These are phyloP conservation scores for Chlamydomonas applanata DNA, from an alignment of 139 green algal species.

Conservation along the genomic window DNA sequence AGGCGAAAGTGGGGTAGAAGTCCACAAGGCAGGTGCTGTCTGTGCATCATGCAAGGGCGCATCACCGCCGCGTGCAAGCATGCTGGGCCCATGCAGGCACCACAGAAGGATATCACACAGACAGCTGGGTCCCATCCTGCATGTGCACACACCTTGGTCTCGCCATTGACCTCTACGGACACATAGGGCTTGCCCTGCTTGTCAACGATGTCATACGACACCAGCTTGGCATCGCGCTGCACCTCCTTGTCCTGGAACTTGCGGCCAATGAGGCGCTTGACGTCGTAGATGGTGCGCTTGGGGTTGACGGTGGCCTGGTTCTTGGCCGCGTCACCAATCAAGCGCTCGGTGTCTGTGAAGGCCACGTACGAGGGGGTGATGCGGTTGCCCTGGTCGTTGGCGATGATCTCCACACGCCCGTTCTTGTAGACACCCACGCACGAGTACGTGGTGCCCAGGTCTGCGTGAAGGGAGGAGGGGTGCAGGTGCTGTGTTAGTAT, in stretches of 20 bases:
- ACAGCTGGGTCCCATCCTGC: too few relatives aligned
- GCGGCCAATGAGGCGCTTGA: conserved; percentile 97
- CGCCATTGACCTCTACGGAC: conserved; percentile 60
- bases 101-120: too few relatives aligned
- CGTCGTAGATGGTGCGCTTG: conserved; percentile 92
- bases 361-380: conserved; percentile 99
- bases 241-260: conserved; percentile 95
- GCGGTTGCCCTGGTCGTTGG: conserved; percentile 97
- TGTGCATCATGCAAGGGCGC: too few relatives aligned
- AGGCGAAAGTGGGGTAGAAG: too few relatives aligned
- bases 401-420: conserved; percentile 97
- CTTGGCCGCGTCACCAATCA: conserved; percentile 98
- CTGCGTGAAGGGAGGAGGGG: neutral
- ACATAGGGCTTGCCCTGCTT: conserved; percentile 92
- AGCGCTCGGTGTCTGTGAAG: conserved; percentile 99
- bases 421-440: conserved; percentile 99
- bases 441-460: conserved; percentile 90
- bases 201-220: conserved; percentile 96
- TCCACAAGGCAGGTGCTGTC: too few relatives aligned
- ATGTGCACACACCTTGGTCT: conserved; percentile 53
- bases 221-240: conserved; percentile 93
- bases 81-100: too few relatives aligned
- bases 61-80: too few relatives aligned
- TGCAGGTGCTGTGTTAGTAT: too few relatives aligned
- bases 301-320: conserved; percentile 97